phyloP scores from a whole-genome alignment of 768 basidiomycete genomes.

The Leccinum obscurum region DNA sequence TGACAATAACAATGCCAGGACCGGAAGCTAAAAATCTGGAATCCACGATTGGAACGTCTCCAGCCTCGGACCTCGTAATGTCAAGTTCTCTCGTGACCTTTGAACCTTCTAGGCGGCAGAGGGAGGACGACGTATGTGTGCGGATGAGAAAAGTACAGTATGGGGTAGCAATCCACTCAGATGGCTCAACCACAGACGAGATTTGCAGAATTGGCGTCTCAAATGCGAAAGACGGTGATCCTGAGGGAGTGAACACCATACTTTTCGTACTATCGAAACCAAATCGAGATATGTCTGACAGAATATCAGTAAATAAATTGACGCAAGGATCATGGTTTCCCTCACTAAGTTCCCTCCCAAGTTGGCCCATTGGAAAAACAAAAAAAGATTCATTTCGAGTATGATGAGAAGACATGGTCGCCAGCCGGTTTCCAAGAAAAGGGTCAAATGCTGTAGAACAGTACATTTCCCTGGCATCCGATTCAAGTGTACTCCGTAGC shows the following conservation, averaged over 20 bases:
- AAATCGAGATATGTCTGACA: slow-evolving; percentile 52
- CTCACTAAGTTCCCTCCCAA: slow-evolving; percentile 61
- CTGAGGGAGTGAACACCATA: slow-evolving; percentile 35
- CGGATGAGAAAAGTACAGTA: slow-evolving; percentile 39
- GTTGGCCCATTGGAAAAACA: slow-evolving; percentile 67
- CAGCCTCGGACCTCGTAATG: slow-evolving; percentile 42
- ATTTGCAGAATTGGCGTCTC: slow-evolving; percentile 72
- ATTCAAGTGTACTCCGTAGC: slow-evolving; percentile 53
- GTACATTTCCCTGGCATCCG: slow-evolving; percentile 40
- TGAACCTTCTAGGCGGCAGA: slow-evolving; percentile 35
- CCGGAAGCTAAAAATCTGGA: slow-evolving; percentile 39
- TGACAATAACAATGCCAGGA: slow-evolving; percentile 44
- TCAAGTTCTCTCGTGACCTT: slow-evolving; percentile 36
- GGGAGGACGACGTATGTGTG: slow-evolving; percentile 45
- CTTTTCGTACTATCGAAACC: slow-evolving; percentile 17
- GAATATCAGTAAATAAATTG: slow-evolving; percentile 6
- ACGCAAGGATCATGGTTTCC: not conserved
- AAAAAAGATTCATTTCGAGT: slow-evolving; percentile 35
- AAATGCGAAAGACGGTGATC: slow-evolving; percentile 46
- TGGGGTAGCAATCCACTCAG: slow-evolving; percentile 13
- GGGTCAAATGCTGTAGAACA: slow-evolving; percentile 54
- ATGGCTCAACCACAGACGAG: slow-evolving; percentile 31
- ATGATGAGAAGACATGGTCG: slow-evolving; percentile 35
- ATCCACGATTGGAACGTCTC: slow-evolving; percentile 46
- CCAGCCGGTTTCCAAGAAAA: slow-evolving; percentile 53